Base-by-base conservation (phyloP, 2,329 filamentous ascomycete species). In the Ceratocystiopsis brevicomis region DNA sequence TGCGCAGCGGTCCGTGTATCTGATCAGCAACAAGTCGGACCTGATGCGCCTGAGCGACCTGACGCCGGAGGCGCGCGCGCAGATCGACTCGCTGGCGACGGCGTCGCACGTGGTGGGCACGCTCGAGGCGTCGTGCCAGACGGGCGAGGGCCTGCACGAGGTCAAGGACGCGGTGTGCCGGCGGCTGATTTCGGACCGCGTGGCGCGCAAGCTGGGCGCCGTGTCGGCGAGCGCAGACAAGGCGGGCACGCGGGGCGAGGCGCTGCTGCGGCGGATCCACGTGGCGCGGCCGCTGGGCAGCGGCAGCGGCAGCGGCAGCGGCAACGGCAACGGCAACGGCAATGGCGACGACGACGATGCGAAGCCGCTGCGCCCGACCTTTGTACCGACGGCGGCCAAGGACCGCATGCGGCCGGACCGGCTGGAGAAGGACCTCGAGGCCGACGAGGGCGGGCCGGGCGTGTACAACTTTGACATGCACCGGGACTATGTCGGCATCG, bases 21-120 rank as follows among this genome's bases (percentile, higher is more conserved):
- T 98, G 45, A 84, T 96, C 45, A 73, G 96, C 64, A 98, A 98
- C 78, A 98, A 98, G 71, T 95, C 95, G 52, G 90, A 98, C 60
- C 75, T 96, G 47, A 76, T 80, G 57, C 75, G 78, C 47, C 86
- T 87, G 1, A 85, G 94, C 56, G 86, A 96, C 56, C 66, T 98
- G 35, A 81, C 90, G 50, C 65, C 75, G 8, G 82, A 83, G 53
- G 76, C 79, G 19, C 81, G 88, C 58, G 73, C 76, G 44, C 45
- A 50, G 42, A 43, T 51, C 16, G 51, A 53, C 35, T 42, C 42
- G 15, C 49, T 52, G 18, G 49, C 47, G 9, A 37, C 45, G 38
- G 46, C 47, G 14, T 75, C 82, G 39, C 81, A 81, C 44, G 87
- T 94, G 57, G 85, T 96, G 10, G 88, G 96, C 65, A 68, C 96